phyloP scores from a whole-genome alignment of 805 yeast species.

The Barnettozyma botsteinii region DNA sequence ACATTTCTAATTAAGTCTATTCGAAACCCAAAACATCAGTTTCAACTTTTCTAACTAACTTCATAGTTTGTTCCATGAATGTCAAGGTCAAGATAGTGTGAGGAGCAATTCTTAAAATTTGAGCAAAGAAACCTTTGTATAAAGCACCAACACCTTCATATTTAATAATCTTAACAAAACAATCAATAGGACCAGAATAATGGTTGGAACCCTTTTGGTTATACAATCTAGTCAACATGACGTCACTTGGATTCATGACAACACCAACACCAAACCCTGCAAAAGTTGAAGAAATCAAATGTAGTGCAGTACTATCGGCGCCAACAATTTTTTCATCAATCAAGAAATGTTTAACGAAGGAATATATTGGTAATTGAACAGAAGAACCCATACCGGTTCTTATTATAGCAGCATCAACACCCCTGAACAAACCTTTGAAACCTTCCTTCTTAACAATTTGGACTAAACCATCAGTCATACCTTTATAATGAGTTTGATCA shows the following conservation, averaged over 20 bases:
- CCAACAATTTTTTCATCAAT: conserved; percentile 34
- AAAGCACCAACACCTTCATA: conserved; percentile 84
- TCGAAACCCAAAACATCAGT: conserved; percentile 5
- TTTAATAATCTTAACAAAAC: conserved; percentile 73
- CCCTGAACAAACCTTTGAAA: conserved; percentile 71
- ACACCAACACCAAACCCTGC: conserved; percentile 92
- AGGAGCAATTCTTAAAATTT: conserved; percentile 86
- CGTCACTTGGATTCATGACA: conserved; percentile 98
- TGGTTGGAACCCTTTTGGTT: conserved; percentile 80
- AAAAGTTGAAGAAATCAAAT: conserved; percentile 63
- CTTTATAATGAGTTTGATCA: conserved; percentile 83
- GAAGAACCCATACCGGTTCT: conserved; percentile 96
- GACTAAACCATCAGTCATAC: conserved; percentile 60
- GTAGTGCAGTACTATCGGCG: conserved; percentile 52
- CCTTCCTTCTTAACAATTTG: conserved; percentile 67
- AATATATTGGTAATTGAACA: conserved; percentile 90
- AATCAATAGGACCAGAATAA: conserved; percentile 84
- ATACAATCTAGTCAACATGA: conserved; percentile 87
- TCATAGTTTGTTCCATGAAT: conserved; percentile 94
- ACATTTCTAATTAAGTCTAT: no score
- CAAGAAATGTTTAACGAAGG: conserved; percentile 59
- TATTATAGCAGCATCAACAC: conserved; percentile 90
- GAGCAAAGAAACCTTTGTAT: conserved; percentile 95
- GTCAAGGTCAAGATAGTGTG: conserved; percentile 87
- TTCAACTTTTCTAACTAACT: conserved; percentile 39